Percentiles rank a stretch among this genome's conserved stretches.
phyloP scores from a whole-genome alignment of 164 flowering plant genomes.

The Aristolochia californica region DNA sequence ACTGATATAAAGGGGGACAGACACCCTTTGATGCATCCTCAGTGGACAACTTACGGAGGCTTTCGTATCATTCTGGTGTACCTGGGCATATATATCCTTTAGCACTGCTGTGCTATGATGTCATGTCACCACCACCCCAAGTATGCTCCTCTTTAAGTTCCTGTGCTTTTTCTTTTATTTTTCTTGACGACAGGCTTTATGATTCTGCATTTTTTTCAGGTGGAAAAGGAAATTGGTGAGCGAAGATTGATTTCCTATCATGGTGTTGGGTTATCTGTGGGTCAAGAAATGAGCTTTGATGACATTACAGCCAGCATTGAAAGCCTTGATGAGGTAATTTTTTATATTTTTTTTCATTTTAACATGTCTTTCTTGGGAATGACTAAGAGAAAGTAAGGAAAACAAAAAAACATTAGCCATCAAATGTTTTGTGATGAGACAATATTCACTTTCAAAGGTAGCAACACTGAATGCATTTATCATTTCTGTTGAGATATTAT shows the following conservation, averaged over 20 bases:
- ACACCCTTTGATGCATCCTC: constrained; percentile 84
- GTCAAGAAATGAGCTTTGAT: constrained; percentile 42
- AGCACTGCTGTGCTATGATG: constrained; percentile 61
- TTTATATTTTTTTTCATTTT: background rate
- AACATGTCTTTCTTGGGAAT: background rate
- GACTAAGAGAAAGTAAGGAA: background rate
- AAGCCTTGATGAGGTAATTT: constrained; percentile 59
- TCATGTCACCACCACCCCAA: constrained; percentile 95
- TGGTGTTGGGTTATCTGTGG: constrained; percentile 76
- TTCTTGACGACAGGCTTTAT: background rate
- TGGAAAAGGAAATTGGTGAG: constrained; percentile 92
- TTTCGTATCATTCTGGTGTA: constrained; percentile 61
- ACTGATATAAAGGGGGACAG: constrained; percentile 43
- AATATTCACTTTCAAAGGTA: too few species aligned
- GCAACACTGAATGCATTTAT: too few species aligned
- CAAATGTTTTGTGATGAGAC: too few species aligned
- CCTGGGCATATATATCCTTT: constrained; percentile 82
- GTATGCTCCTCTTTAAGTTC: constrained; percentile 17
- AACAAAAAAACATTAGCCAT: too few species aligned
- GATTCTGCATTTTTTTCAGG: constrained; percentile 34
- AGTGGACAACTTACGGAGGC: constrained; percentile 90
- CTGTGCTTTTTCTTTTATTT: background rate
- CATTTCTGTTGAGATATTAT: too few species aligned
- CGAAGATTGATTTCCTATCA: constrained; percentile 58
- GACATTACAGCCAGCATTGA: constrained; percentile 29